Evolutionary conservation across 164 flowering plant genomes (phyloP), one percentile per base, ranked within the genome.

Genomic region (Chimonanthus salicifolius): DNA sequence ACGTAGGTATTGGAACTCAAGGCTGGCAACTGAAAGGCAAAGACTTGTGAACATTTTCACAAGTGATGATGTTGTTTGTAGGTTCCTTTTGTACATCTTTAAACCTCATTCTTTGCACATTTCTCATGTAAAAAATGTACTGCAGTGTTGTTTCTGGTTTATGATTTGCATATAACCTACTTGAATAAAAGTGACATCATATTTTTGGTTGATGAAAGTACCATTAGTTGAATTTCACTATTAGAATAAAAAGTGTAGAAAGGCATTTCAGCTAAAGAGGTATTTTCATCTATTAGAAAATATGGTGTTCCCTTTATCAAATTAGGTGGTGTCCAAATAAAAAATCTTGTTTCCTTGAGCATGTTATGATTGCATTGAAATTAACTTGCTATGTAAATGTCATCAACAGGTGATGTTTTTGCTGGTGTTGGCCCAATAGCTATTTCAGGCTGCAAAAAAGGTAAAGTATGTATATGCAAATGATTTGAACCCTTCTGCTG

Each of bases 361-460:
- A 72, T 62, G 6, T 62, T 6, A 4, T 6, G 16, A 60, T 15
- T 48, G 9, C 20, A 43, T 65, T 16, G 33, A 11, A 44, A 49
- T 60, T 5, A 72, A 11, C 44, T 6, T 16, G 13, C 54, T 68
- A 49, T 33, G 33, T 33, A 33, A 33, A 33, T 33, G 33, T 33
- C 33, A 33, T 49, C 47, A 71, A 68, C 87, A 95, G 98, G 99
- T 86, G 99, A 92, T 87, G 98, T 95, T 71, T 95, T 95, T 77
- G 71, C 92, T 80, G 97, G 98, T 58, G 97, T 95, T 77, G 97
- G 98, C 78, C 98, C 98, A 58, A 78, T 93, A 78, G 90, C 97
- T 65, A 75, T 95, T 72, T 76, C 92, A n/a, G 72, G 98, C 98
- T 20, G 97, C 98, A 72, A 91, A 82, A 85, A 87, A 88, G 76